Percentiles rank a stretch among this genome's conserved stretches.
Conservation (phyloP, 495 filamentous ascomycete genomes). For the Cairneyella variabilis region DNA sequence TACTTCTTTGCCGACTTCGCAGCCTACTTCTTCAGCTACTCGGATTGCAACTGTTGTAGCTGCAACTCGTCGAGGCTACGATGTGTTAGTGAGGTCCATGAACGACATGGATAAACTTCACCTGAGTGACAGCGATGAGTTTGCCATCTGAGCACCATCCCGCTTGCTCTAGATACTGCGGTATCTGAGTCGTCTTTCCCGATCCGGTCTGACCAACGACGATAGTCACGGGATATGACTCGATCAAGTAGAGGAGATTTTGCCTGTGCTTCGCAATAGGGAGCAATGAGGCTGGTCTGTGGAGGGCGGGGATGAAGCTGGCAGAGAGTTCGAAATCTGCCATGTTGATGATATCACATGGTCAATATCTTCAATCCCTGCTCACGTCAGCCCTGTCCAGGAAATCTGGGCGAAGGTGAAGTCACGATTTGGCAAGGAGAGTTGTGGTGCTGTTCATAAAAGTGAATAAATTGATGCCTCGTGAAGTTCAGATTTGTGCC, state of each 20-base stretch:
- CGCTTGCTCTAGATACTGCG: constrained; percentile 80
- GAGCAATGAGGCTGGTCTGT: constrained; percentile 72
- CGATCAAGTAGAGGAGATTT: constrained; percentile 70
- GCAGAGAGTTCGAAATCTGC: constrained; percentile 57
- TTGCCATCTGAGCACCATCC: constrained; percentile 85
- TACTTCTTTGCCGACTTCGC: constrained; percentile 88
- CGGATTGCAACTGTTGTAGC: constrained; percentile 87
- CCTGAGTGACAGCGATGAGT: constrained; percentile 86
- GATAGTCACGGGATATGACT: constrained; percentile 74
- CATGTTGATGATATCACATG: constrained; percentile 31
- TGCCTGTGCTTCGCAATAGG: constrained; percentile 75
- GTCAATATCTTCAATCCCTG: too few relatives aligned
- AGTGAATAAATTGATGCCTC: too few relatives aligned
- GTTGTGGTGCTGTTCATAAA: too few relatives aligned
- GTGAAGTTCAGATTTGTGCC: too few relatives aligned
- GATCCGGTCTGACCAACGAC: constrained; percentile 89
- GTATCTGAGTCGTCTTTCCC: constrained; percentile 87
- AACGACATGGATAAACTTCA: constrained; percentile 36
- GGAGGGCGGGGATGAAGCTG: constrained; percentile 69
- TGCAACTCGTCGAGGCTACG: constrained; percentile 86
- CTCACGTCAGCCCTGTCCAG: too few relatives aligned
- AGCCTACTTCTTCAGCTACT: constrained; percentile 91
- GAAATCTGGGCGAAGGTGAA: too few relatives aligned
- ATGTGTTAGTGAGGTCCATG: not conserved
- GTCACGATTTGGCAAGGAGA: too few relatives aligned